These are phyloP conservation scores for Ganoderma boninense DNA, from an alignment of 1,284 basidiomycete genomes.

Conservation along the genomic window DNA sequence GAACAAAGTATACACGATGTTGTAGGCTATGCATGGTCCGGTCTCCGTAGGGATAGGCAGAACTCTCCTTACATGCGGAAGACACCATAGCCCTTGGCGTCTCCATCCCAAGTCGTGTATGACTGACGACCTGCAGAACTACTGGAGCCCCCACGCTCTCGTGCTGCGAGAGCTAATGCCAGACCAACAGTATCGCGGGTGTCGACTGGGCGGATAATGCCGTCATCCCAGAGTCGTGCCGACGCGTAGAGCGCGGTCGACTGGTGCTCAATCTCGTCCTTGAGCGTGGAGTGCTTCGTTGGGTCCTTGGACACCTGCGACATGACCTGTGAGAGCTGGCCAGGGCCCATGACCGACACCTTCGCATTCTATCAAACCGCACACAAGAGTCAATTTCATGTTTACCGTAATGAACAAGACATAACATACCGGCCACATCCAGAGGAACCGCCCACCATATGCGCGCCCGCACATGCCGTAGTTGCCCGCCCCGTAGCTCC, in stretches of 20 bases:
- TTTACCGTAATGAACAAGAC: neutral
- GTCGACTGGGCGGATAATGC: conserved; percentile 92
- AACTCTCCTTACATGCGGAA: conserved; percentile 79
- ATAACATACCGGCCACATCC: conserved; percentile 92
- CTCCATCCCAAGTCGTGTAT: conserved; percentile 75
- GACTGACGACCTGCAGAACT: conserved; percentile 31
- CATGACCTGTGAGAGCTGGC: conserved; percentile 94
- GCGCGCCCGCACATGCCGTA: conserved; percentile 94
- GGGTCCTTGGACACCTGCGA: conserved; percentile 86
- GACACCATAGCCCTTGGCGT: conserved; percentile 83
- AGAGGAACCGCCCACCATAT: conserved; percentile 94
- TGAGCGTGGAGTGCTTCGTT: conserved; percentile 75
- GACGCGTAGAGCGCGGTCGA: conserved; percentile 89
- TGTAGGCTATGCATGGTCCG: neutral
- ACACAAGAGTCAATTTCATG: neutral
- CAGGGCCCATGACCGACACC: conserved; percentile 96
- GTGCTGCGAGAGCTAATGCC: conserved; percentile 78
- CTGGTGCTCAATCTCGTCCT: conserved; percentile 87
- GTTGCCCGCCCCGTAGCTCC: conserved; percentile 95
- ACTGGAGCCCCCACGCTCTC: conserved; percentile 44
- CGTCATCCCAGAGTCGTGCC: conserved; percentile 94
- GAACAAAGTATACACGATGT: neutral
- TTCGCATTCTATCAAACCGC: conserved; percentile 88
- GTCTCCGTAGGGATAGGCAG: neutral
- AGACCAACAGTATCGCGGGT: conserved; percentile 90